A percentile compares a stretch with the other conserved stretches of the same genome.
These are phyloP conservation scores for Candida glaebosa DNA, from an alignment of 805 yeast genomes.

Conservation along the genomic window DNA sequence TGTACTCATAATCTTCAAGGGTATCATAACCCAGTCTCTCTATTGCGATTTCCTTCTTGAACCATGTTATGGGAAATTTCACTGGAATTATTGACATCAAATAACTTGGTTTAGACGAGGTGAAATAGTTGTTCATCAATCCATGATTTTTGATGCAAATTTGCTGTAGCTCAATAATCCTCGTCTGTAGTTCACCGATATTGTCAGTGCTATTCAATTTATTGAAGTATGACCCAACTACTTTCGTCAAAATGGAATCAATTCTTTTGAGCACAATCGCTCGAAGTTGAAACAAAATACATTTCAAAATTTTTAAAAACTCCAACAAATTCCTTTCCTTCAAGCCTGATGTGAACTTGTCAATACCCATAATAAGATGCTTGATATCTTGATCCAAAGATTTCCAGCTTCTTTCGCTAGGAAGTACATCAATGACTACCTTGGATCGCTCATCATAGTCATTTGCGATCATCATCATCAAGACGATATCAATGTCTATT, in stretches of 20 bases:
- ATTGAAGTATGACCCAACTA: constrained; percentile 18
- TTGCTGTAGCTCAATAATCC: constrained; percentile 27
- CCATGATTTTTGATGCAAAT: constrained; percentile 21
- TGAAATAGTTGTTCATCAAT: constrained; percentile 20
- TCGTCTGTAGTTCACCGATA: constrained; percentile 15
- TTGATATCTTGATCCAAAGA: constrained; percentile 19
- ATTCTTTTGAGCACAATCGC: constrained; percentile 30
- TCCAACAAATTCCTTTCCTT: constrained; percentile 9
- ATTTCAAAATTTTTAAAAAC: constrained; percentile 18
- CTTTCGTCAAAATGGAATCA: constrained; percentile 21
- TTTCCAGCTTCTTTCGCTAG: constrained; percentile 32
- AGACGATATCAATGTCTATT: constrained; percentile 25
- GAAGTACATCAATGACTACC: constrained; percentile 19
- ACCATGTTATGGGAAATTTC: constrained; percentile 31
- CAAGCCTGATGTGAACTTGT: constrained; percentile 4
- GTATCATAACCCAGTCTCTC: constrained; percentile 10
- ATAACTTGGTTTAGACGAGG: constrained; percentile 25
- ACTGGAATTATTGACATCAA: constrained; percentile 22
- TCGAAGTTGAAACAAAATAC: constrained; percentile 26
- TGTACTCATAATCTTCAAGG: constrained; percentile 7
- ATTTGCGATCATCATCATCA: constrained; percentile 23
- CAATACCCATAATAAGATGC: constrained; percentile 14
- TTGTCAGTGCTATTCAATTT: constrained; percentile 11
- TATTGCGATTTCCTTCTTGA: constrained; percentile 15
- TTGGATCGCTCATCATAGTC: constrained; percentile 32